Evolutionary conservation across 768 basidiomycete species (phyloP), one percentile per base, ranked within the genome.

Genomic region (Amanita fuliginea): DNA sequence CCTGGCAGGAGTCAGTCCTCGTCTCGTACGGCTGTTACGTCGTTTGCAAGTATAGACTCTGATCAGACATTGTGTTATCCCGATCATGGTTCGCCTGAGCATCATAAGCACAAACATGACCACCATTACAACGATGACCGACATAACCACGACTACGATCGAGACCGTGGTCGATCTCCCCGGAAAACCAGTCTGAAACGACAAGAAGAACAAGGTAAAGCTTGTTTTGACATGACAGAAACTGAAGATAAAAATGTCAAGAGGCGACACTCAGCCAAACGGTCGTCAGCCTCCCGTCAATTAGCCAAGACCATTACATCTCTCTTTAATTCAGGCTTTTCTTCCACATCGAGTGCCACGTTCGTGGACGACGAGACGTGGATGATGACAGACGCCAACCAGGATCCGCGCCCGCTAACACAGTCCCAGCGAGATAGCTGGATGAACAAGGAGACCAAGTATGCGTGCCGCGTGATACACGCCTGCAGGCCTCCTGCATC

Each of bases 391-490:
- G 62, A 62, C n/a, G 56, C 54, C 28, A 54, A 43, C n/a, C 49
- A 52, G 21, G 54, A 55, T 41, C 55, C 26, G 19, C 59, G 58
- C 52, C 58, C 55, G 45, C 60, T 57, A 49, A 59, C 59, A 43
- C 55, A 55, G 47, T 65, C 56, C 45, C 64, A 62, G 43, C 63
- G 65, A 34, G 71, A 68, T 54, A 70, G 70, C 48, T 76, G 71
- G 74, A 64, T 64, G 18, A 62, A 62, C 33, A 71, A 71, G 42
- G 75, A 70, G 0, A 71, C 76, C 32, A 73, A 81, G 47, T 89
- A 89, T 60, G 59, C 74, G 4, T 88, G 85, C 54, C 71, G 72
- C 21, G 85, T 81, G 8, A 71, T 87, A 21, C 83, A 86, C 54
- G 72, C 77, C 8, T 87, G 83, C 62, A 65, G 71, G 11, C 85